Base-by-base conservation (phyloP, 2,329 filamentous ascomycete genomes). In the Fusarium haematococcum region DNA sequence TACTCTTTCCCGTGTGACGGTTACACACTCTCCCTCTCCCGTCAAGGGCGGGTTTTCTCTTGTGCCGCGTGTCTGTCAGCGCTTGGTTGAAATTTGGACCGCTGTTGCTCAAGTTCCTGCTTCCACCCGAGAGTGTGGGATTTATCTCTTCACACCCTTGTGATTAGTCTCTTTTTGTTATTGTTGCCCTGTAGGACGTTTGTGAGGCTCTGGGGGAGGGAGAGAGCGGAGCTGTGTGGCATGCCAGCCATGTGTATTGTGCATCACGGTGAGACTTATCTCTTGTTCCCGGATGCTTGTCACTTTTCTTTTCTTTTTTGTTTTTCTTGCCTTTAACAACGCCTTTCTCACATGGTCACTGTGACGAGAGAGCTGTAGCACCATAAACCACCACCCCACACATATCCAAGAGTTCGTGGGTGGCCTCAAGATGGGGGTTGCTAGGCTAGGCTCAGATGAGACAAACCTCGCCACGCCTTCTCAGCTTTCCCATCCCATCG, bases 51-150 rank as follows among this genome's bases (percentile, higher is more conserved):
- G 41, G 43, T 16, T 27, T 48, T 48, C 45, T 52, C 25, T 45
- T 64, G 50, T 73, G 70, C 75, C 73, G 72, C 75, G 70, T 77
- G 75, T 78, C 63, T 78, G 67, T 57, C 69, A 76, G 68, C 76
- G 75, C 67, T 77, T 77, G 75, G 75, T 56, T 66, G 43, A 63
- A 20, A 54, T 62, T 43, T 37, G 45, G 27, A 27, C 23, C 25
- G 20, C 23, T 27, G 45, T 48, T 48, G 45, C 45, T 48, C 45
- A 25, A 41, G 56, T 58, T 58, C 33, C 56, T 58, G 56, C 56
- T 58, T 39, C 56, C 33, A 16, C 33, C 33, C 56, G 33, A 54
- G 50, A 54, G 50, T n/a, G 43, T 25, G 43, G 13, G 41, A 14
- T 39, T 18, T n/a, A 35, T 35, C 14, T 35, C 6, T 39, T 9